A percentile compares a stretch with the other conserved stretches of the same genome.
phyloP scores from a whole-genome alignment of 768 basidiomycete genomes.

The Xanthoconium purpureum region DNA sequence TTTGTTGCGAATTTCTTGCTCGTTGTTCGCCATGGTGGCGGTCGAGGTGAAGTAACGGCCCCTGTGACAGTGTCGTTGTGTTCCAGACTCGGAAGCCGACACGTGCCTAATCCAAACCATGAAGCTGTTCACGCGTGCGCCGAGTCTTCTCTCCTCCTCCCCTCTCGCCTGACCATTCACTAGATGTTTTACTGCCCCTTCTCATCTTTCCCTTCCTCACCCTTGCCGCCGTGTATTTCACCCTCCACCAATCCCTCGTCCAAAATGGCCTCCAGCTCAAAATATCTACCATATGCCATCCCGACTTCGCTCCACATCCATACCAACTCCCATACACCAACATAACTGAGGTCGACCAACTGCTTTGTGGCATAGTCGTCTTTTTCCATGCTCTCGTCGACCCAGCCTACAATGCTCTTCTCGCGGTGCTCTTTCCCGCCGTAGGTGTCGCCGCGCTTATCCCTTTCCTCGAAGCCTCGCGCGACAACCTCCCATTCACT shows the following conservation, averaged over 20 bases:
- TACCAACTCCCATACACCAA: constrained; percentile 43
- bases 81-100: too few species aligned
- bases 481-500: constrained; percentile 33
- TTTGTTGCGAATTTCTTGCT: too few species aligned
- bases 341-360: constrained; percentile 32
- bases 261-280: constrained; percentile 9
- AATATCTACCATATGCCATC: constrained; percentile 36
- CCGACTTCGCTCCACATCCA: constrained; percentile 15
- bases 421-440: constrained; percentile 12
- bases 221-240: constrained; percentile 7
- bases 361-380: constrained; percentile 43
- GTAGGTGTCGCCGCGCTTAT: constrained; percentile 30
- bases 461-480: constrained; percentile 45
- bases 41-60: too few species aligned
- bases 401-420: constrained; percentile 14
- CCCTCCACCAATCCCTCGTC: constrained; percentile 12
- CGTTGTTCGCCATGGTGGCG: too few species aligned
- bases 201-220: constrained; percentile 19
- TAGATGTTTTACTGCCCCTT: constrained; percentile 19
- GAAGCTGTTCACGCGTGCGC: constrained; percentile 2
- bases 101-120: neutral
- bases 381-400: constrained; percentile 42
- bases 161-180: neutral
- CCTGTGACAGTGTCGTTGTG: too few species aligned
- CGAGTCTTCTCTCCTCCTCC: neutral